phyloP scores from a whole-genome alignment of 148 eudicot genomes.

The Fagopyrum homotropicum region DNA sequence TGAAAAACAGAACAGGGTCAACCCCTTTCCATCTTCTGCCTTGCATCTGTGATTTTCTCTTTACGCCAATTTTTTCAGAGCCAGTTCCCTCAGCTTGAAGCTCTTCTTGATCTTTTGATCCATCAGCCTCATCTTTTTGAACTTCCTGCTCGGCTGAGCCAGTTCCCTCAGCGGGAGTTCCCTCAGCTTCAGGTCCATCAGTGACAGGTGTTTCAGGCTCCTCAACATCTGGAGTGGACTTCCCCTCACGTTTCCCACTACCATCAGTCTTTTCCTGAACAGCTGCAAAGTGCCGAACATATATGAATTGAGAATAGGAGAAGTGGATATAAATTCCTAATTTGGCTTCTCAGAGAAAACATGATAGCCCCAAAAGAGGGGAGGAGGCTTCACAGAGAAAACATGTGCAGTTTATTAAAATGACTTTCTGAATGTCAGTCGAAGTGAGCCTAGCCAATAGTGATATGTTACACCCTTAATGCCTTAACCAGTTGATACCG shows the following conservation, averaged over 20 bases:
- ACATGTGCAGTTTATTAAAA: neutral
- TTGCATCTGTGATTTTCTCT: conserved; percentile 79
- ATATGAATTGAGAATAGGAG: neutral
- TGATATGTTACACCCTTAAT: neutral
- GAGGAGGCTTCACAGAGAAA: neutral
- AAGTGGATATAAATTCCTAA: neutral
- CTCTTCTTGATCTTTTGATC: conserved; percentile 29
- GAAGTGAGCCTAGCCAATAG: neutral
- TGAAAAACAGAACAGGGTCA: conserved; percentile 81
- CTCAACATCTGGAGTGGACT: conserved; percentile 24
- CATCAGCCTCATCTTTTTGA: conserved; percentile 27
- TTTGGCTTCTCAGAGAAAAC: neutral
- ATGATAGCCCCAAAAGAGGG: neutral
- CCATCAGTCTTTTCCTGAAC: conserved; percentile 30
- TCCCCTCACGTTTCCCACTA: conserved; percentile 16
- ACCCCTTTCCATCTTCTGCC: conserved; percentile 95
- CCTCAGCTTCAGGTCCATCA: conserved; percentile 29
- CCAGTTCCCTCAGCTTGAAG: conserved; percentile 23
- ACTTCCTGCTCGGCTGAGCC: conserved; percentile 23
- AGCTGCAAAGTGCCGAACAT: conserved; percentile 28
- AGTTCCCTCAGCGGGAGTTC: conserved; percentile 21
- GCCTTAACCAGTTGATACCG: neutral
- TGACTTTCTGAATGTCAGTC: neutral
- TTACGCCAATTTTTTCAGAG: conserved; percentile 35
- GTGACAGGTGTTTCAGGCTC: conserved; percentile 30